These are phyloP conservation scores for Colletotrichum neosansevieriae DNA, from an alignment of 2,329 filamentous ascomycete species.

Conservation along the genomic window DNA sequence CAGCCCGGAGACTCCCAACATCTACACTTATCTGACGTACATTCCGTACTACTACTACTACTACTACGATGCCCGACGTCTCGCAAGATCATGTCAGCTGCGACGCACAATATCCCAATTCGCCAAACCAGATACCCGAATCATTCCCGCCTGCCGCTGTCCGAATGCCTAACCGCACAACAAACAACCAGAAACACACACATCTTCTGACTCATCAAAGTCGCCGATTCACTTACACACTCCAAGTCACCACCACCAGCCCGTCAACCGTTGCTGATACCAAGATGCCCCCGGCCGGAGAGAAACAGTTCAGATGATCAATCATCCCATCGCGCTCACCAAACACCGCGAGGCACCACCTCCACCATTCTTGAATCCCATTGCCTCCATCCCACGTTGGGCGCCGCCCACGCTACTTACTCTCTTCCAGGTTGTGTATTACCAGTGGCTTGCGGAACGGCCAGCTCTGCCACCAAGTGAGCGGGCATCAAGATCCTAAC, in stretches of 20 bases:
- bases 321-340: slow-evolving; percentile 13
- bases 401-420: slow-evolving; percentile 20
- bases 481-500: slow-evolving; percentile 13
- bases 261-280: background rate
- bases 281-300: background rate
- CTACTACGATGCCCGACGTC: slow-evolving; percentile 18
- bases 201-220: no score
- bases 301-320: slow-evolving; percentile 27
- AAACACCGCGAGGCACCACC: slow-evolving; percentile 1
- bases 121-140: background rate
- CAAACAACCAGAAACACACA: background rate
- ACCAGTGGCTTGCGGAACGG: slow-evolving; percentile 17
- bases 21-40: slow-evolving; percentile 2
- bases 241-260: background rate
- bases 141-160: background rate
- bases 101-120: slow-evolving; percentile 14
- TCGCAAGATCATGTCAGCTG: slow-evolving; percentile 1
- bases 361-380: slow-evolving; percentile 1
- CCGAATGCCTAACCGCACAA: background rate
- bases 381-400: slow-evolving; percentile 23
- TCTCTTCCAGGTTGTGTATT: background rate
- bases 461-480: background rate
- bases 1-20: background rate
- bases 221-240: slow-evolving; percentile 10
- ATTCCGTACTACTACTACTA: background rate